Conservation (phyloP, 1,284 basidiomycete species). For the Trichosporon ovoides region DNA sequence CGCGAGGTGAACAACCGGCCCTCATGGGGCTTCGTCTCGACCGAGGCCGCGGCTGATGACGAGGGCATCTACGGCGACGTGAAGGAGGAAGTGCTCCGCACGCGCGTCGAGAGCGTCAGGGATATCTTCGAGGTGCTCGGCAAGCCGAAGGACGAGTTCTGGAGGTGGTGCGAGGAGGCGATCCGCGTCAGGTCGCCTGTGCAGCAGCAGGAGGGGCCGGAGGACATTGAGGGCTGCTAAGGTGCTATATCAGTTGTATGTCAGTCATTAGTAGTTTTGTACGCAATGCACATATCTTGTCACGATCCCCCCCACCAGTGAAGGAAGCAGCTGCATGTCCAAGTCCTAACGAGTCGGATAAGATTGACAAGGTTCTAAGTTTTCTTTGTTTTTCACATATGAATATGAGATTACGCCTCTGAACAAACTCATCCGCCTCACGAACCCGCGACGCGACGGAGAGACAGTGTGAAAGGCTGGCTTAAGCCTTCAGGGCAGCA, state of each 20-base stretch:
- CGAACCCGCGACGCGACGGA: too few species aligned
- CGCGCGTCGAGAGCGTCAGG: conserved; percentile 31
- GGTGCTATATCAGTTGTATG: background rate
- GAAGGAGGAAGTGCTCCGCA: conserved; percentile 16
- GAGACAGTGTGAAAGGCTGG: too few species aligned
- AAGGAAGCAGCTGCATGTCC: too few species aligned
- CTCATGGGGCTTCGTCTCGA: background rate
- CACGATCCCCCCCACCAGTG: too few species aligned
- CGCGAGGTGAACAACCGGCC: conserved; percentile 23
- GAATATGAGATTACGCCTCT: too few species aligned
- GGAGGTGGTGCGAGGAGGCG: conserved; percentile 35
- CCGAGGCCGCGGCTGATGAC: background rate
- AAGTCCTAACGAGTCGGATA: too few species aligned
- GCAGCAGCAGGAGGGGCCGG: conserved; percentile 1
- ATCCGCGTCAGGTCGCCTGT: conserved; percentile 14
- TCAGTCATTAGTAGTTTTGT: too few species aligned
- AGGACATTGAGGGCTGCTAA: conserved; percentile 8
- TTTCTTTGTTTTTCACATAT: too few species aligned
- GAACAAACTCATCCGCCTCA: too few species aligned
- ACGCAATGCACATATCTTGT: too few species aligned
- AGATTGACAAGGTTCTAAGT: too few species aligned
- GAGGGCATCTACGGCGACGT: background rate
- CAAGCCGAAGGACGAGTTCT: conserved; percentile 25
- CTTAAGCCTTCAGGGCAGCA: background rate
- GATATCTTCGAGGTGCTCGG: conserved; percentile 30